Evolutionary conservation across 805 yeast species (phyloP), one percentile per base, ranked within the genome.

Genomic region (Suhomyces kilbournensis): DNA sequence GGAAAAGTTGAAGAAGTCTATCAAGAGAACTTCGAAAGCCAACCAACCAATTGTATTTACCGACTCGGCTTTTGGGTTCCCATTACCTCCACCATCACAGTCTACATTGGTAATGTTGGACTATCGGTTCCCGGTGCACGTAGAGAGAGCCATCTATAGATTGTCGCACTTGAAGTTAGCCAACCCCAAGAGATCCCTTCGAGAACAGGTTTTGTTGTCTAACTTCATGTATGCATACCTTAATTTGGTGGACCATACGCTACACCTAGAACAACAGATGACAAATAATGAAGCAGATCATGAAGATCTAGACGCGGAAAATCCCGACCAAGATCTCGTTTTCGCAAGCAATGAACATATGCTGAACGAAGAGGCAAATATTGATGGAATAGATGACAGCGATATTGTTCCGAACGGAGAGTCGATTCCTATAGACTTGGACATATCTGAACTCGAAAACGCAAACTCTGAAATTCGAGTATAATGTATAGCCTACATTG

Each of bases 161-260:
- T 76, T 94, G 51, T 88, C 97, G 49, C 99, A 94, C 69, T 74
- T 94, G 66, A 94, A 94, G 68, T 77, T 94, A 57, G 97, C 98
- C 23, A 96, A 94, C 68, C 93, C 98, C 1, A 88, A 90, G 64
- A 76, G 98, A 53, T 94, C 96, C 26, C 72, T 94, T 56, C 79
- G 91, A 38, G 97, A 94, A 67, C 99, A 94, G 67, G 99, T 94
- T 1, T 68, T 94, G 47, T 72, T 94, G 57, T 90, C 97, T 53
- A 94, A 94, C 67, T 94, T 94, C 80, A 94, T 94, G 99, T 94
- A 94, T 66, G 93, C 97, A 0, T 94, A 94, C 69, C 79, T 94
- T 75, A 93, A 94, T 65, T 76, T 94, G 69, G 97, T 94, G 51
- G 96, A 93, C 68, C 97, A 93, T 66, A 92, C 93, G 14, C 74